Evolutionary conservation across 2,329 filamentous ascomycete genomes (phyloP), one percentile per base, ranked within the genome.

Genomic region (Venturia aucupariae): DNA sequence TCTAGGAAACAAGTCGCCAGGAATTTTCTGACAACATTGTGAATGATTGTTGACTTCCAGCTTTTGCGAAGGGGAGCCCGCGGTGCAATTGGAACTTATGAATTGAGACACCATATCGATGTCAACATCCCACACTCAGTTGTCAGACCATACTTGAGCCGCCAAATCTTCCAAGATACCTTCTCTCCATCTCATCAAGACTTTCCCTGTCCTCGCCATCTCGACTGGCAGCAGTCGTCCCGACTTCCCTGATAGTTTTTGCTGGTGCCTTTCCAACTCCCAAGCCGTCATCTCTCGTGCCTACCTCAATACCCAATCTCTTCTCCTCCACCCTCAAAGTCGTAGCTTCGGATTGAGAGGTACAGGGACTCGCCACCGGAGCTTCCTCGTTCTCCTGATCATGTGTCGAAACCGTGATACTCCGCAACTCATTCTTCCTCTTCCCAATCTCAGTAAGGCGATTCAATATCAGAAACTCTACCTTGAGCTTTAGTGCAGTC

Each of bases 391-490:
- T 2, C 51, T 32, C 59, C 59, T 24, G 35, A 15, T 42, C 59
- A 27, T 60, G 38, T 1, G n/a, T 27, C 38, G 59, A 42, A 13
- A 60, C 17, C 13, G 59, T 60, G 5, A 42, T 7, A 32, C 39
- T 27, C 59, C 59, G 24, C 39, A 62, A 38, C 42, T 44, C 60
- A 38, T 46, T 44, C 42, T 38, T 38, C 41, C 60, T 22, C 30
- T 62, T 30, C 3, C 60, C 30, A 3, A 62, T 46, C 4, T 24
- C 30, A 1, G 44, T 62, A 3, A 62, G 44, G 3, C 41, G 60
- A 10, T 62, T 62, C 41, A 51, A 51, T 5, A 62, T 44, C 42
- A 62, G 3, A 19, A 62, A 62, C 39, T 51, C 42, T 15, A 62
- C 60, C 17, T 62, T 62, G 15, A 62, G n/a, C n/a, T 62, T 62